Evolutionary conservation across 148 eudicot species (phyloP).

Genomic region (Selenicereus undatus): DNA sequence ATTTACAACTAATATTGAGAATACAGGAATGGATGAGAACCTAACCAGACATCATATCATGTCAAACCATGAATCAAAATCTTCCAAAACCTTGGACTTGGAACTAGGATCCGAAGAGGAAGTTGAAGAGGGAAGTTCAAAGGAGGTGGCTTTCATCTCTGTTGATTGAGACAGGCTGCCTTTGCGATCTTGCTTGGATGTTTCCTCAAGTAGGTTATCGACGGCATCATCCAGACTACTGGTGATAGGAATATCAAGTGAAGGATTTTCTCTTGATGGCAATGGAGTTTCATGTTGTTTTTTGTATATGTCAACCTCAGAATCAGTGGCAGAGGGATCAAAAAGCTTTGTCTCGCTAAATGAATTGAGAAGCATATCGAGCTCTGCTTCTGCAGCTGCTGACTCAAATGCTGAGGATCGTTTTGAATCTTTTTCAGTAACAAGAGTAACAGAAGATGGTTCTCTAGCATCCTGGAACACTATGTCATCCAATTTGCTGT

Average conservation of each 20-base stretch:
- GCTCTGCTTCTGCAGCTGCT: conserved; percentile 53
- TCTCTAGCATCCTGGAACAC: conserved; percentile 6
- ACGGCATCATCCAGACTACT: conserved; percentile 44
- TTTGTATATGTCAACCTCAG: not conserved
- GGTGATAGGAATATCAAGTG: conserved; percentile 8
- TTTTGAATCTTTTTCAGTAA: conserved; percentile 12
- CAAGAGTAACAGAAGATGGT: not conserved
- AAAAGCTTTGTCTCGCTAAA: conserved; percentile 28
- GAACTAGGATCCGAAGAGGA: conserved; percentile 29
- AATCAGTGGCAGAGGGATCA: conserved; percentile 22
- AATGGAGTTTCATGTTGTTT: conserved; percentile 20
- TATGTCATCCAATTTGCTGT: not conserved
- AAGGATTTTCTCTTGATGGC: conserved; percentile 11
- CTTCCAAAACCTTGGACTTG: conserved; percentile 58
- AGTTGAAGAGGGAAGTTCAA: conserved; percentile 21
- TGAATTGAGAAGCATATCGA: conserved; percentile 62
- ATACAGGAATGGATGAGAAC: not conserved
- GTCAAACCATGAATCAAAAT: conserved; percentile 86
- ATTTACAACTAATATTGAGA: not conserved
- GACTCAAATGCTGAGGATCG: conserved; percentile 32
- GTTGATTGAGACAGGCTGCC: conserved; percentile 9
- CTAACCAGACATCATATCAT: conserved; percentile 30
- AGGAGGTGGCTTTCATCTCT: conserved; percentile 18
- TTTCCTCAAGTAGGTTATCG: conserved; percentile 61
- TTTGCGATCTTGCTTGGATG: conserved; percentile 28